A percentile compares a stretch with the other conserved stretches of the same genome.
Conservation (phyloP, 441 rosid species). For the Bocquillonia castaneifolia region DNA sequence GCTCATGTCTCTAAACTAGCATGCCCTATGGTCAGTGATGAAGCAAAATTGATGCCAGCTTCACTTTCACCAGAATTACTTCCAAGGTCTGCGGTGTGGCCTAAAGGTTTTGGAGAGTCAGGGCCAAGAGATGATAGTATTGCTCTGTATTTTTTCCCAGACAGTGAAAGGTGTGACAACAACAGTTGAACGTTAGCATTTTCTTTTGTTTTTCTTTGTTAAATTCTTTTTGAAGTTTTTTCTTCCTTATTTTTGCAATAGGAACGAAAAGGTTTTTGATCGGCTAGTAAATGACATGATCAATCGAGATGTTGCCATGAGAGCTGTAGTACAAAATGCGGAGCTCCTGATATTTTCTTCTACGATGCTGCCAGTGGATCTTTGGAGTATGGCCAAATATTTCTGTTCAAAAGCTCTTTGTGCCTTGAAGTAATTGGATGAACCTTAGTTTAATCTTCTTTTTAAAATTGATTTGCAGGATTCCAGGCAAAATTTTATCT, state of each 20-base stretch:
- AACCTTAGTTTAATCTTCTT: neutral
- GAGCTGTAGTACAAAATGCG: conserved; percentile 40
- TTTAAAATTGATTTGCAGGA: conserved; percentile 37
- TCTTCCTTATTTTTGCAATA: conserved; percentile 26
- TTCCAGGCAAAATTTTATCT: conserved; percentile 47
- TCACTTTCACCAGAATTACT: conserved; percentile 45
- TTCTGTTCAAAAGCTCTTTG: neutral
- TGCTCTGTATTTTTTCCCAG: conserved; percentile 65
- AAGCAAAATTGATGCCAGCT: conserved; percentile 39
- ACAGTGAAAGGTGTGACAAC: conserved; percentile 36
- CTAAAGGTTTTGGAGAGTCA: conserved; percentile 40
- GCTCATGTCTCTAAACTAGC: conserved; percentile 69
- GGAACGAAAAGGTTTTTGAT: conserved; percentile 41
- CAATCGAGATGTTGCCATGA: conserved; percentile 42
- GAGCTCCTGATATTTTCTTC: conserved; percentile 68
- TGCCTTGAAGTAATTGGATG: neutral
- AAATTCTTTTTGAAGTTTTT: conserved; percentile 4
- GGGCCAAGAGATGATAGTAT: conserved; percentile 49
- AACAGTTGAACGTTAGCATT: neutral
- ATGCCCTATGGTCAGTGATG: conserved; percentile 44
- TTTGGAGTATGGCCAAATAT: conserved; percentile 49
- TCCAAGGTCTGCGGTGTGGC: conserved; percentile 54
- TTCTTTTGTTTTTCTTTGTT: neutral
- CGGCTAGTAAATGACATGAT: conserved; percentile 48
- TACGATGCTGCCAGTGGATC: conserved; percentile 40